These are phyloP conservation scores for Coemansia sp. DNA, from an alignment of 192 early-diverging fungal species.

Conservation along the genomic window DNA sequence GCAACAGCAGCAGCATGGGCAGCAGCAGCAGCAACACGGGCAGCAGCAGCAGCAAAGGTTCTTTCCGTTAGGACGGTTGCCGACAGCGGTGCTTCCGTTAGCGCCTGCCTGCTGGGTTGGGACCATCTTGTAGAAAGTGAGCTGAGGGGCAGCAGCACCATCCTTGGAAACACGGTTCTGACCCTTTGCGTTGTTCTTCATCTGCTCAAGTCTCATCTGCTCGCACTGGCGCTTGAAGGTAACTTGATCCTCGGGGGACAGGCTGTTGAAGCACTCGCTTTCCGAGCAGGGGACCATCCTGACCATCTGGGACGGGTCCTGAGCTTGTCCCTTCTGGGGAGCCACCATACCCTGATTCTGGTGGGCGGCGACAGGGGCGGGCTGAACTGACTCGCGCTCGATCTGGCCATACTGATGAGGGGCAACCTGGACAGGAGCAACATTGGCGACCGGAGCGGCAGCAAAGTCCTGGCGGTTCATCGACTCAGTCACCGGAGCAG, in stretches of 20 bases:
- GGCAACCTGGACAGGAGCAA: conserved; percentile 8
- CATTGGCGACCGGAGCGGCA: conserved; percentile 15
- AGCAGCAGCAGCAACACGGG: conserved; percentile 34
- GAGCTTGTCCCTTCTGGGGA: conserved; percentile 12
- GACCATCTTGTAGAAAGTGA: conserved; percentile 40
- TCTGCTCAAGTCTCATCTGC: conserved; percentile 23
- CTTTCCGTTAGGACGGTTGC: conserved; percentile 41
- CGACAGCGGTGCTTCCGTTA: conserved; percentile 17
- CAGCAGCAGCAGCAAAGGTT: conserved; percentile 49
- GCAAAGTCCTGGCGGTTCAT: conserved; percentile 15
- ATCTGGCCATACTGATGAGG: conserved; percentile 11
- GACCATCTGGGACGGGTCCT: conserved; percentile 13
- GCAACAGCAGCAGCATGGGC: conserved; percentile 39
- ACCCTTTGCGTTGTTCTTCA: conserved; percentile 23
- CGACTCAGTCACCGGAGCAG: conserved; percentile 25
- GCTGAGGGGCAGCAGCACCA: conserved; percentile 1
- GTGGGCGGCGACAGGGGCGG: not conserved
- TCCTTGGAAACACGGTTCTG: conserved; percentile 39
- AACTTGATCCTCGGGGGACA: conserved; percentile 39
- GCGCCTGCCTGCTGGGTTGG: conserved; percentile 16
- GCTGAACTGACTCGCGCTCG: conserved; percentile 13
- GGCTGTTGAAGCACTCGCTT: conserved; percentile 37
- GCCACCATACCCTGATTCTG: conserved; percentile 7
- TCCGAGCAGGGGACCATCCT: conserved; percentile 42
- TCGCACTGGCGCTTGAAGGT: conserved; percentile 42